These are phyloP conservation scores for Filosporella fistucella DNA, from an alignment of 495 filamentous ascomycete species.

Conservation along the genomic window DNA sequence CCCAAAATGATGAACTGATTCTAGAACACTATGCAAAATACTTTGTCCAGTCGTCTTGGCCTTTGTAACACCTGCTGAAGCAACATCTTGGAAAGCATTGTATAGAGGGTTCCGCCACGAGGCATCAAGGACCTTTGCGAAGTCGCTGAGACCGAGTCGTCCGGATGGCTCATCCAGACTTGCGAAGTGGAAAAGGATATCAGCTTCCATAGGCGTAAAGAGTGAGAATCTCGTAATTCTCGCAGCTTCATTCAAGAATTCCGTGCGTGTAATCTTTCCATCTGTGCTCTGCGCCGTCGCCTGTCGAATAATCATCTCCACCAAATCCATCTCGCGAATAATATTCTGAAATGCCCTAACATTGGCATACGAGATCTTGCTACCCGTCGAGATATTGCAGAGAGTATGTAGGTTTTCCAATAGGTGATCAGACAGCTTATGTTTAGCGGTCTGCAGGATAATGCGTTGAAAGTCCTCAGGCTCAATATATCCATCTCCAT, in stretches of 20 bases:
- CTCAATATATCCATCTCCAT: slow-evolving; percentile 95
- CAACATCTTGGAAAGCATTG: slow-evolving; percentile 33
- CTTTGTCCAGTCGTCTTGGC: slow-evolving; percentile 37
- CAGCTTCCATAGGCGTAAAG: slow-evolving; percentile 98
- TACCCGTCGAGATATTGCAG: slow-evolving; percentile 89
- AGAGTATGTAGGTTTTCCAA: slow-evolving; percentile 90
- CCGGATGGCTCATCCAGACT: slow-evolving; percentile 86
- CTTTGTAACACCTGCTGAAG: slow-evolving; percentile 42
- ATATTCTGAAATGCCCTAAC: slow-evolving; percentile 97
- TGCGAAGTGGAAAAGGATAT: slow-evolving; percentile 98
- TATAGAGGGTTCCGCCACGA: slow-evolving; percentile 65
- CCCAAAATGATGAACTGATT: slow-evolving; percentile 84
- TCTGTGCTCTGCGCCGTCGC: slow-evolving; percentile 80
- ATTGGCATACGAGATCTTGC: slow-evolving; percentile 94
- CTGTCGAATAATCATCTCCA: slow-evolving; percentile 84
- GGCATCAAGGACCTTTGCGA: slow-evolving; percentile 90
- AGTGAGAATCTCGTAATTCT: slow-evolving; percentile 85
- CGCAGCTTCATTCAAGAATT: slow-evolving; percentile 93
- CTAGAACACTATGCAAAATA: slow-evolving; percentile 58
- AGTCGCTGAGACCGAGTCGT: slow-evolving; percentile 75
- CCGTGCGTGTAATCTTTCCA: slow-evolving; percentile 87
- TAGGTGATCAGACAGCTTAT: slow-evolving; percentile 96
- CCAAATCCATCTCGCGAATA: slow-evolving; percentile 94
- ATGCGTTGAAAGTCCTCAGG: slow-evolving; percentile 95
- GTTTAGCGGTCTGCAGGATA: slow-evolving; percentile 85